Evolutionary conservation across 768 basidiomycete genomes (phyloP), one percentile per base, ranked within the genome.

Genomic region (Tricholoma sp.): DNA sequence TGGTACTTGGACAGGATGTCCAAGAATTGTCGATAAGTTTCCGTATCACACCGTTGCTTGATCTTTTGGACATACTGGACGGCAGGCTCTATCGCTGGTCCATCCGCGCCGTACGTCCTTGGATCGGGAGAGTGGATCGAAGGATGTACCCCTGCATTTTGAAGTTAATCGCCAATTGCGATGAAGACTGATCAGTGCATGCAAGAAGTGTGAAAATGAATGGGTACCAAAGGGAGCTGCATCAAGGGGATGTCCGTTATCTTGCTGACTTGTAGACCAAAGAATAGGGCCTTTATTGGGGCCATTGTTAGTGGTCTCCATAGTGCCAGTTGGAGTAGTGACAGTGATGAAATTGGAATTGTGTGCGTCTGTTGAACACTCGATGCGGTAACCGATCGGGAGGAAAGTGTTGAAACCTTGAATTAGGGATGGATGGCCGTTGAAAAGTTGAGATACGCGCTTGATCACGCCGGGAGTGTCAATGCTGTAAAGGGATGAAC

Each of bases 331-430:
- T 1, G 89, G 89, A 0, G 89, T 90, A 0, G 87, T 90, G 32
- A 91, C 89, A 1, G 86, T 90, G 66, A 91, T 89, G 62, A 79
- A 77, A 32, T 82, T 79, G 32, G 79, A 72, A 56, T 86, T 82
- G n/a, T 80, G 75, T n/a, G 80, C 72, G 63, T 89, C 85, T 31
- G 74, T 74, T 12, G 80, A 80, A 63, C 85, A 88, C 62, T 96
- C 93, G 69, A 99, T 98, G 50, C 91, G 86, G 68, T 98, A 99
- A 14, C 96, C 96, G 19, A 83, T 80, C 3, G 96, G 96, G 10
- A 99, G 81, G 73, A 98, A 99, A 0, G 94, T 97, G 74, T 98
- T 98, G 81, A 99, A 99, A 9, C 95, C 95, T 71, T 96, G 93
- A 47, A 99, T 98, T 59, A 99, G 88, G 5, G 77, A 68, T 0